Conservation (phyloP, 495 filamentous ascomycete genomes). For the Aspergillus sparsus region DNA sequence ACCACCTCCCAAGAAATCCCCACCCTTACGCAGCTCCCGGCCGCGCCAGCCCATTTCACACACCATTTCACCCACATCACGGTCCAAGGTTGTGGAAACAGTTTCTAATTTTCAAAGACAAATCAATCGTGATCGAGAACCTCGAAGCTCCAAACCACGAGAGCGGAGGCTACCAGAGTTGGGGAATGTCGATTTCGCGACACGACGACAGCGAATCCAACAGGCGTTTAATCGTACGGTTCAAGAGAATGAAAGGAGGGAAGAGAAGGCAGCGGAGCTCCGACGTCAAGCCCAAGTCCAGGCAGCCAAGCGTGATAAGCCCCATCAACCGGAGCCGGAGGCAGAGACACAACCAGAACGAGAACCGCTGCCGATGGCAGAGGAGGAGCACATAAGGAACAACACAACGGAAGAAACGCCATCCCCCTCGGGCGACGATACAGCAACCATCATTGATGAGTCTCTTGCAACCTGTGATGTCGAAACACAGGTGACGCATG, state of each 20-base stretch:
- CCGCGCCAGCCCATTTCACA: constrained; percentile 77
- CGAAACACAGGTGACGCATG: constrained; percentile 3
- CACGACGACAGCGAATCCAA: constrained; percentile 73
- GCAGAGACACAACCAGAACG: too few relatives aligned
- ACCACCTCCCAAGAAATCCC: constrained; percentile 64
- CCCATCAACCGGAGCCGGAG: constrained; percentile 22
- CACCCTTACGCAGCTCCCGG: constrained; percentile 77
- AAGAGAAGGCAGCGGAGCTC: constrained; percentile 50
- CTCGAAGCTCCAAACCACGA: constrained; percentile 41
- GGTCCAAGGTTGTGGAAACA: constrained; percentile 57
- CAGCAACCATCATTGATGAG: constrained; percentile 35
- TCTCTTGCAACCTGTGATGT: constrained; percentile 20
- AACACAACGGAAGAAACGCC: constrained; percentile 29
- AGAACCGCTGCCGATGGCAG: background rate
- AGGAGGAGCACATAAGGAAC: constrained; percentile 14
- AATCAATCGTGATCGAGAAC: constrained; percentile 29
- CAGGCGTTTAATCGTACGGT: constrained; percentile 78
- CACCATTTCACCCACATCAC: constrained; percentile 63
- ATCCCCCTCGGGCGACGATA: constrained; percentile 26
- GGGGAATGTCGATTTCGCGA: constrained; percentile 75
- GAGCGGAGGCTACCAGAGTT: constrained; percentile 55
- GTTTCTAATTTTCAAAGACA: constrained; percentile 45
- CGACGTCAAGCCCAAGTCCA: constrained; percentile 40
- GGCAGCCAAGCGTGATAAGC: constrained; percentile 40
- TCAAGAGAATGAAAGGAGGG: constrained; percentile 64